Evolutionary conservation across 1,284 basidiomycete genomes (phyloP), one percentile per base, ranked within the genome.

Genomic region (Mrakiaceae sp.): DNA sequence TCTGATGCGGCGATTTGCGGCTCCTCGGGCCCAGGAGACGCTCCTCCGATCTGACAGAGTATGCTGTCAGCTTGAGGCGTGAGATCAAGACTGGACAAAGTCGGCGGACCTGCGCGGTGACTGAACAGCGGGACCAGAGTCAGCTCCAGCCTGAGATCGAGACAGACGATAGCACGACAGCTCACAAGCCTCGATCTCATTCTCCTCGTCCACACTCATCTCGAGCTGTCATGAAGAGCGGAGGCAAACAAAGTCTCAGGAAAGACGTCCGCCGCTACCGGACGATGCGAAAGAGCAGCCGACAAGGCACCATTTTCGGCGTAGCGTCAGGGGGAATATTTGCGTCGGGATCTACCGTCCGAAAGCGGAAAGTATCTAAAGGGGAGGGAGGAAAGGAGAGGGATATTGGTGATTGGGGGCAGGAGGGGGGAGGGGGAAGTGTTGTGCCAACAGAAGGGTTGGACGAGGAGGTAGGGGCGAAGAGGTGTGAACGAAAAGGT

Each of bases 131-230:
- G 27, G 27, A 27, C 27, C 27, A 27, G 27, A 27, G 27, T 27
- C 27, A 27, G 27, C 27, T 27, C 27, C 27, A 27, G 27, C 27
- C 27, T 27, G 27, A 27, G 27, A 27, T 27, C 27, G 27, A 27
- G 27, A 27, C 27, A 27, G 27, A 27, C 27, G 27, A 27, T 27
- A 27, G 27, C 27, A 27, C 27, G 27, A 27, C 27, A 27, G 27
- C 57, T 58, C 46, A 58, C 57, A 58, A 16, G 57, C 57, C 16
- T 58, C 44, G 5, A 58, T 5, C 57, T 58, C 57, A 44, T 46
- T 43, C 4, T 9, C 43, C 44, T 10, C 57, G 16, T 39, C 57
- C 5, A 3, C 14, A 5, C 12, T 47, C 5, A 58, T 12, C 14
- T 44, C 57, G 14, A 58, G 57, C 57, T 58, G 46, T n/a, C n/a